Base-by-base conservation (phyloP, 2,329 filamentous ascomycete genomes). In the Scytalidium lignicola region DNA sequence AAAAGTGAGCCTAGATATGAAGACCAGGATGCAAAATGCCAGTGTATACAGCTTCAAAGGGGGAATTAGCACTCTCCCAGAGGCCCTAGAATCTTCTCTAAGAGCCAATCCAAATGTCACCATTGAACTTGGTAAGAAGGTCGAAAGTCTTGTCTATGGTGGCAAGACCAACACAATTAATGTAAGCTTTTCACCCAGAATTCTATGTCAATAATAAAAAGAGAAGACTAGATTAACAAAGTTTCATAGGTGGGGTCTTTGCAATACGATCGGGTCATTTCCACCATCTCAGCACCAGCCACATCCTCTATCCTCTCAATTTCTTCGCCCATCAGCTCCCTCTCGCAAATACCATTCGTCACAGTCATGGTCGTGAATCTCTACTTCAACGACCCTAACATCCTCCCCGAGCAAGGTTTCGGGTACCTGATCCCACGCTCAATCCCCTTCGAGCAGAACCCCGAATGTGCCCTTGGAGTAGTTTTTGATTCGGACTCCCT, bases 311-410 rank as follows among this genome's bases (percentile, higher is more conserved):
- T 62, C 5, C 69, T 83, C 5, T 72, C 75, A 4, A 7, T 13
- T 7, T 28, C 7, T 37, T 37, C 32, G 4, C 32, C 32, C 15
- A 37, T 37, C 15, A 37, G 5, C 7, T 65, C 73, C 26, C 73
- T 87, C 10, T 63, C 65, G 17, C 63, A 76, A 41, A 78, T 80
- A 15, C 76, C 80, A 47, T 80, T 85, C 29, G 86, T 92, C 23
- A 91, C 85, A 26, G 90, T 96, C 57, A 91, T 91, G 83, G 88
- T 91, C 2, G 86, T 99, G 53, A 96, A 96, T 69, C 75, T 99
- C 43, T 96, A 86, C 76, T 99, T 86, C 66, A 72, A 76, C 1
- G 74, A 81, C 41, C 75, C 83, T 6, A 63, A 79, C 50, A 70
- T 95, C 29, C 74, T 88, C 44, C 53, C 59, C 2, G 79, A 80